These are phyloP conservation scores for Hypoxylon trugodes DNA, from an alignment of 495 filamentous ascomycete species.

Conservation along the genomic window DNA sequence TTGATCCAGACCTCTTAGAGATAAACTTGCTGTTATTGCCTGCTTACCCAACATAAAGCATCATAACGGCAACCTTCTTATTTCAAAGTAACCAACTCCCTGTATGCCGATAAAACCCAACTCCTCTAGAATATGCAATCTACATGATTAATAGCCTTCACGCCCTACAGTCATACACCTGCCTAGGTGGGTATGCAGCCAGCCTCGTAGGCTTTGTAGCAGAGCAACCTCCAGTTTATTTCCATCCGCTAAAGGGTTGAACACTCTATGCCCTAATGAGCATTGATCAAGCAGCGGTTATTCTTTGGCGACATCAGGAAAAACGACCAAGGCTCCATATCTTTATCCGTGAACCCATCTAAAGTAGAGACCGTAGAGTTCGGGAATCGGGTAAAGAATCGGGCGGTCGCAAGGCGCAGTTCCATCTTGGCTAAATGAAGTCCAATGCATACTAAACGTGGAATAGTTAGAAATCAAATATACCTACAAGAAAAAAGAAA, in stretches of 20 bases:
- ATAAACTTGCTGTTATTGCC: too few relatives aligned
- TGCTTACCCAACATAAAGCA: too few relatives aligned
- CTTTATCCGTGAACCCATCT: conserved; percentile 54
- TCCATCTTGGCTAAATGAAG: conserved; percentile 47
- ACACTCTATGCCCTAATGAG: not conserved
- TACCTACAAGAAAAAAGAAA: not conserved
- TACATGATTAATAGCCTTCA: too few relatives aligned
- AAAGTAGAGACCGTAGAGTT: conserved; percentile 35
- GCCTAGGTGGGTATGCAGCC: too few relatives aligned
- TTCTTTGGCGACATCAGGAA: conserved; percentile 56
- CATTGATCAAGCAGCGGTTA: conserved; percentile 56
- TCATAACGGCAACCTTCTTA: too few relatives aligned
- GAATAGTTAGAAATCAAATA: conserved; percentile 41
- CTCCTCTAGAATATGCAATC: too few relatives aligned
- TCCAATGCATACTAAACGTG: conserved; percentile 51
- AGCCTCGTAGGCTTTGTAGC: too few relatives aligned
- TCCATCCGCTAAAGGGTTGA: not conserved
- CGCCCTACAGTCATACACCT: too few relatives aligned
- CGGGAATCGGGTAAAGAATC: conserved; percentile 46
- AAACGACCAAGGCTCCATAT: conserved; percentile 54
- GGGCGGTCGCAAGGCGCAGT: conserved; percentile 41
- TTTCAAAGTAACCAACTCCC: too few relatives aligned
- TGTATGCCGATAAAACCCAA: too few relatives aligned
- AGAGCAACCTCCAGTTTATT: not conserved
- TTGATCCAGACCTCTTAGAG: too few relatives aligned